Conservation (phyloP, 169 alveolate genomes). For the Prorocentrum cordatum region DNA sequence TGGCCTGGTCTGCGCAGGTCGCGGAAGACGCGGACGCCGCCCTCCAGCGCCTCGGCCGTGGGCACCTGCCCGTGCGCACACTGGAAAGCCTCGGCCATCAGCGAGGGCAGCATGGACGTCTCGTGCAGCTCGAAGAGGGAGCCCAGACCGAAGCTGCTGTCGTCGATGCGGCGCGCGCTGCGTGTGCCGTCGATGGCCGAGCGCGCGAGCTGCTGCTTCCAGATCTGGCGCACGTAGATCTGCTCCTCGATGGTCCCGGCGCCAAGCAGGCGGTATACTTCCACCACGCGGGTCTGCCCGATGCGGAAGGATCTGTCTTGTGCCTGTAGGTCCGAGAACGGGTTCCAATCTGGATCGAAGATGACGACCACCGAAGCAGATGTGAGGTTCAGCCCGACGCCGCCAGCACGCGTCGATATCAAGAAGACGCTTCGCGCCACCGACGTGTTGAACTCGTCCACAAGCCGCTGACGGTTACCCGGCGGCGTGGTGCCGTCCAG, state of each 20-base stretch:
- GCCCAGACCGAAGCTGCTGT: conserved; percentile 17
- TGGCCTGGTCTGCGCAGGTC: background rate
- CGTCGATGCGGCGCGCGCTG: conserved; percentile 50
- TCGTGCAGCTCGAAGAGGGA: conserved; percentile 15
- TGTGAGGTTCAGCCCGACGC: conserved; percentile 82
- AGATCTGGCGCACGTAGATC: conserved; percentile 76
- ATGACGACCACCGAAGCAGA: conserved; percentile 81
- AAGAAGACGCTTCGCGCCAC: conserved; percentile 72
- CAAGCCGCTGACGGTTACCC: background rate
- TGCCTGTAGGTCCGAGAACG: conserved; percentile 30
- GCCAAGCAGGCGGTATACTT: conserved; percentile 81
- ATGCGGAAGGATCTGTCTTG: conserved; percentile 69
- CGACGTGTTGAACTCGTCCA: conserved; percentile 31
- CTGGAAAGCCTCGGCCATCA: conserved; percentile 42
- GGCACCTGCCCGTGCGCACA: background rate
- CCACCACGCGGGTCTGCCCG: conserved; percentile 55
- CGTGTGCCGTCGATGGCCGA: conserved; percentile 42
- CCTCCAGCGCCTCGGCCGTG: background rate
- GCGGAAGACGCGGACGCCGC: background rate
- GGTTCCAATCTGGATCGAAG: conserved; percentile 85
- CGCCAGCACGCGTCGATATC: conserved; percentile 86
- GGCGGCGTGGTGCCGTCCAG: conserved; percentile 20
- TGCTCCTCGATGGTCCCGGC: conserved; percentile 80
- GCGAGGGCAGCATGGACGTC: conserved; percentile 22
- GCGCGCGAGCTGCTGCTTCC: conserved; percentile 57